phyloP scores from a whole-genome alignment of 345 rosid species.

The Arabidopsis suecica region DNA sequence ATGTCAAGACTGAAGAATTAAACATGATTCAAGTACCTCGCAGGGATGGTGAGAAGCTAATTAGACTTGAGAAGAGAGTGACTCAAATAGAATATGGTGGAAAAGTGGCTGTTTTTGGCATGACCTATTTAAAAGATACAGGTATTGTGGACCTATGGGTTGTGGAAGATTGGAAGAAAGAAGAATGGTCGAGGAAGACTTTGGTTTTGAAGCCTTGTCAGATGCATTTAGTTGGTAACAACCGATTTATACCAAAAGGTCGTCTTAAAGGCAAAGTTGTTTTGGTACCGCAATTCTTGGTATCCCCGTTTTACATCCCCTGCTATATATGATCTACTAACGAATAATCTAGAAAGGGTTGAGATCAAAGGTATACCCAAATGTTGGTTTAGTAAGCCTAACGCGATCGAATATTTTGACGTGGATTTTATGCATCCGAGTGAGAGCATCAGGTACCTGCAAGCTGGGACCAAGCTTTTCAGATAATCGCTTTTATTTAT shows the following conservation, averaged over 20 bases:
- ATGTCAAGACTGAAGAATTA: too few species aligned
- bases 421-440: background rate
- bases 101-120: too few species aligned
- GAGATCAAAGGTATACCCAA: background rate
- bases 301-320: background rate
- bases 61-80: too few species aligned
- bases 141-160: background rate
- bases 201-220: background rate
- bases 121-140: too few species aligned
- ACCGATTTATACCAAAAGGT: background rate
- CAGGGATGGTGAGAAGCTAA: too few species aligned
- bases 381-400: background rate
- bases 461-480: too few species aligned
- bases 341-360: background rate
- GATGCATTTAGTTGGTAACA: background rate
- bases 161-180: background rate
- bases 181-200: conserved; percentile 2
- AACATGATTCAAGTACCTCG: too few species aligned
- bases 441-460: background rate
- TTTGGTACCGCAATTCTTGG: background rate
- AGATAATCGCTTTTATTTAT: too few species aligned
- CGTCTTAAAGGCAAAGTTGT: background rate
- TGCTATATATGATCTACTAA: background rate
- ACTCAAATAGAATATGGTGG: too few species aligned
- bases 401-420: background rate